Evolutionary conservation across 1,284 basidiomycete genomes (phyloP).

Genomic region (Caloboletus inedulis): DNA sequence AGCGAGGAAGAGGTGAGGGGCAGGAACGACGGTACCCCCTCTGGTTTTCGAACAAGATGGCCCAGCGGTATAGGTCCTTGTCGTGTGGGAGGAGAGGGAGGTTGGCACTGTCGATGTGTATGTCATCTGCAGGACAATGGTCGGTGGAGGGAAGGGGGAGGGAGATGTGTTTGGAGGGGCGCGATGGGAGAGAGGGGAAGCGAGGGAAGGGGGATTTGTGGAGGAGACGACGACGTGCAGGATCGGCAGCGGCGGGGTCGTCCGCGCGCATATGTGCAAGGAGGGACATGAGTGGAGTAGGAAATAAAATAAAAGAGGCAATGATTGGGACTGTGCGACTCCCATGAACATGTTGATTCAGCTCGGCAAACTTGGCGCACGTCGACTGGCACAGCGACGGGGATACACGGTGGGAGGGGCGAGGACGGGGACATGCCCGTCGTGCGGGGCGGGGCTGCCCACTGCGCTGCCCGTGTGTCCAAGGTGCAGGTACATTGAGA

Average conservation of each 20-base stretch:
- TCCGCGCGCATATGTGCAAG: slow-evolving; percentile 33
- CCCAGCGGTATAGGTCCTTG: slow-evolving; percentile 67
- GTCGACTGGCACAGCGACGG: slow-evolving; percentile 17
- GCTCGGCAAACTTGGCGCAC: slow-evolving; percentile 13
- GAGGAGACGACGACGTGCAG: slow-evolving; percentile 44
- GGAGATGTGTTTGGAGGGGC: neutral
- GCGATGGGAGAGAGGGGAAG: slow-evolving; percentile 33
- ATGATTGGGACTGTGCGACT: neutral
- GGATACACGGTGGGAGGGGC: slow-evolving; percentile 9
- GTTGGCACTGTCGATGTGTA: slow-evolving; percentile 35
- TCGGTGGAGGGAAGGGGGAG: neutral
- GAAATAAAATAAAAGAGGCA: slow-evolving; percentile 10
- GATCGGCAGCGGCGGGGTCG: slow-evolving; percentile 39
- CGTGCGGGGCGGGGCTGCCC: slow-evolving; percentile 56
- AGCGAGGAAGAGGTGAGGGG: slow-evolving; percentile 3
- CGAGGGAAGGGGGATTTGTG: slow-evolving; percentile 32
- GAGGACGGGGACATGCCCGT: slow-evolving; percentile 45
- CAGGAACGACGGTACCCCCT: slow-evolving; percentile 54
- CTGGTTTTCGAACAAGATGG: slow-evolving; percentile 74
- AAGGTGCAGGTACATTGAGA: slow-evolving; percentile 60
- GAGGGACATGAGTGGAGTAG: slow-evolving; percentile 18
- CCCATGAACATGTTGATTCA: slow-evolving; percentile 16
- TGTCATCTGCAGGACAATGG: slow-evolving; percentile 21
- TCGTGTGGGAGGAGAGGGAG: slow-evolving; percentile 34
- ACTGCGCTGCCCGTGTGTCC: slow-evolving; percentile 67